Base-by-base conservation (phyloP, 2,329 filamentous ascomycete genomes). In the Fusarium sp. region DNA sequence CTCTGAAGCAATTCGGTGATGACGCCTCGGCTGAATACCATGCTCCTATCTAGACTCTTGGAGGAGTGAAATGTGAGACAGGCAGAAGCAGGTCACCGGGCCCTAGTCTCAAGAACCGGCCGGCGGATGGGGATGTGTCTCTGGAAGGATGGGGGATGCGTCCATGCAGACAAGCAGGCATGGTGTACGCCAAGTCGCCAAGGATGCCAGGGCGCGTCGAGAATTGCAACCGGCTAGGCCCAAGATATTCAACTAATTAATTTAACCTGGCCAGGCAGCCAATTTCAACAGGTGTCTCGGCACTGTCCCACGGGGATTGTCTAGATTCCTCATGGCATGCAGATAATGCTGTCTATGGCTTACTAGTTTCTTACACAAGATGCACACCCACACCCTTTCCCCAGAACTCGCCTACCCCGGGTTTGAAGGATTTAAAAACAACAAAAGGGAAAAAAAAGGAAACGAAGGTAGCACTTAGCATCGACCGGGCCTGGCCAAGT, bases 401-500 rank as follows among this genome's bases (percentile, higher is more conserved):
- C 62, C 50, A 50, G 48, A 25, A 43, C 16, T 58, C 62, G 50
- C 30, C 62, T 58, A 58, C 50, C 52, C 62, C 50, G 62, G 62
- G 62, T 48, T 65, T 30, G 50, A 27, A 60, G 41, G 45, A 30
- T 16, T 20, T 30, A 30, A 20, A 43, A 23, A 20, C 20, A 48
- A 43, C 41, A 39, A 45, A 10, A 39, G 18, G 48, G 50, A 23
- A 64, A 18, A 13, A 11, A 52, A 52, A 30, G n/a, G 30, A 48
- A 52, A 37, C 27, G 5, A 62, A 48, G 37, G 16, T n/a, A 27
- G 32, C 30, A 32, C 30, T 34, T n/a, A n/a, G n/a, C n/a, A n/a
- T 61, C 32, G 61, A 60, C 72, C 71, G 48, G 71, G 50, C 50
- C 63, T 56, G 67, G 35, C 23, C 20, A 45, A 60, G 37, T 16